Conservation (phyloP, 345 rosid species). For the Gossypium rotundifolium region DNA sequence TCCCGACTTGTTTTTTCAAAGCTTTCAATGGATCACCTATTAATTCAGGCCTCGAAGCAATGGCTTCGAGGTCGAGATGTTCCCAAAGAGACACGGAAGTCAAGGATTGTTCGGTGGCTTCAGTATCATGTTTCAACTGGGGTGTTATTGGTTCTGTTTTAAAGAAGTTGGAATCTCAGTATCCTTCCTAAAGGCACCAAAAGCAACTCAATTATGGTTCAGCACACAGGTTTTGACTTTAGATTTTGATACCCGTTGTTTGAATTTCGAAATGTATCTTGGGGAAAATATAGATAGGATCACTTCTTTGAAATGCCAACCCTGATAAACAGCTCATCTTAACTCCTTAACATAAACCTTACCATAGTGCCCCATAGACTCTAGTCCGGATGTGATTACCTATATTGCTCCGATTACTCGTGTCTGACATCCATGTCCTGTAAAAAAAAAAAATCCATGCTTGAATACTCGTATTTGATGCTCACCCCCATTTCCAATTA, state of each 20-base stretch:
- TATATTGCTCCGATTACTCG: neutral
- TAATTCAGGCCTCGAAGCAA: conserved; percentile 63
- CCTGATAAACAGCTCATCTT: conserved; percentile 17
- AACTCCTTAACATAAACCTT: conserved; percentile 2
- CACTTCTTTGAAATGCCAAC: conserved; percentile 8
- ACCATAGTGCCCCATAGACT: conserved; percentile 11
- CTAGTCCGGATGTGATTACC: conserved; percentile 6
- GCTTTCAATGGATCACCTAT: conserved; percentile 55
- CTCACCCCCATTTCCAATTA: neutral
- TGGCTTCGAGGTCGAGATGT: conserved; percentile 60
- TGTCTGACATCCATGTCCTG: neutral
- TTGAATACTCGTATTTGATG: neutral
- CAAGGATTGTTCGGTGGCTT: conserved; percentile 82
- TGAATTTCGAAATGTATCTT: neutral
- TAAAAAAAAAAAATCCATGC: neutral
- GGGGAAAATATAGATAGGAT: conserved; percentile 13
- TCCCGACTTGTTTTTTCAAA: conserved; percentile 50
- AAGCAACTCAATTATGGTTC: neutral
- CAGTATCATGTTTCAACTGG: conserved; percentile 85
- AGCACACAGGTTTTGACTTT: neutral
- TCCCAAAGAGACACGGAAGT: conserved; percentile 57
- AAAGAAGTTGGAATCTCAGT: conserved; percentile 52
- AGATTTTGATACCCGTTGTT: conserved; percentile 2
- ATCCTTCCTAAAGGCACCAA: conserved; percentile 22
- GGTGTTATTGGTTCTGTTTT: conserved; percentile 46